These are phyloP conservation scores for Phaeophleospora eucalypticola DNA, from an alignment of 2,329 filamentous ascomycete species.

Conservation along the genomic window DNA sequence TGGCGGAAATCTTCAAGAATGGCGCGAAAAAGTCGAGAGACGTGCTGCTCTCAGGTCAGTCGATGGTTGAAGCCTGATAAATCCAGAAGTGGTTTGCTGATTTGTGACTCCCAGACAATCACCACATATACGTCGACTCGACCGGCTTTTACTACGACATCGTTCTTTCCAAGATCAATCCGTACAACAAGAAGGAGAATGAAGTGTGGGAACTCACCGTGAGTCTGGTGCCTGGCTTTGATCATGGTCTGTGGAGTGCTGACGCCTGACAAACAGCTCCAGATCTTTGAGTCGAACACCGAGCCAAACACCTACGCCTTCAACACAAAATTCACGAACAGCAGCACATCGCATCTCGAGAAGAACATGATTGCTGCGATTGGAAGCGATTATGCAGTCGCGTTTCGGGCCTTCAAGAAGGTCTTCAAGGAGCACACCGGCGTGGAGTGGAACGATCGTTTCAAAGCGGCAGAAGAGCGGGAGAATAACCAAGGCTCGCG, in stretches of 20 bases:
- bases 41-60: constrained; percentile 35
- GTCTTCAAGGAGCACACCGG: constrained; percentile 39
- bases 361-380: constrained; percentile 32
- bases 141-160: constrained; percentile 62
- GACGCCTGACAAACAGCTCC: constrained; percentile 22
- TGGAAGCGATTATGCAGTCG: constrained; percentile 31
- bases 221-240: not conserved
- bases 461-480: constrained; percentile 21
- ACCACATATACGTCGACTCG: constrained; percentile 61
- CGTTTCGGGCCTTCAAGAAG: constrained; percentile 37
- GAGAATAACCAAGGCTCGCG: not conserved
- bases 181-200: constrained; percentile 45
- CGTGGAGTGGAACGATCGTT: constrained; percentile 40
- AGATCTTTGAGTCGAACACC: constrained; percentile 66
- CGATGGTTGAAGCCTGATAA: constrained; percentile 6
- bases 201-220: not conserved
- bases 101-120: constrained; percentile 45
- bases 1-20: constrained; percentile 22
- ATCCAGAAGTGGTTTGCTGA: constrained; percentile 6
- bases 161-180: constrained; percentile 54
- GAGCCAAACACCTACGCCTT: constrained; percentile 59
- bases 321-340: constrained; percentile 36
- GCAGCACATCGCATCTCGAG: constrained; percentile 1
- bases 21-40: constrained; percentile 26
- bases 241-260: constrained; percentile 10